Evolutionary conservation across 805 yeast species (phyloP).

Genomic region (Candida ovalis): DNA sequence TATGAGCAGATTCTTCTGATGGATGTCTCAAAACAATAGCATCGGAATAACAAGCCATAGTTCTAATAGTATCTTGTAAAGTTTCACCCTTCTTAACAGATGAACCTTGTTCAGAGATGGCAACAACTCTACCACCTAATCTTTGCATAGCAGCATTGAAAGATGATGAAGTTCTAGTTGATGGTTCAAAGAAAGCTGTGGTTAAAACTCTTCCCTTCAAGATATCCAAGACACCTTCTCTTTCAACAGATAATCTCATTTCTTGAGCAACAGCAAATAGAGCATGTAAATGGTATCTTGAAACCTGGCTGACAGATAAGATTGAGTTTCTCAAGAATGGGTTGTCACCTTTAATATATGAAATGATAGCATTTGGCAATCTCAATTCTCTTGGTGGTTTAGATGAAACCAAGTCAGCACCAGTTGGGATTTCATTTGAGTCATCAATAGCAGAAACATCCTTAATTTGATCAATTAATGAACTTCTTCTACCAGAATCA

Average conservation of each 20-base stretch:
- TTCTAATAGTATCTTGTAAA: constrained; percentile 91
- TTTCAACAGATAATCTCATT: constrained; percentile 93
- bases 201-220: constrained; percentile 88
- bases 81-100: constrained; percentile 98
- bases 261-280: constrained; percentile 97
- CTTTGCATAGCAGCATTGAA: constrained; percentile 99
- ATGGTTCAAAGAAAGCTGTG: constrained; percentile 97
- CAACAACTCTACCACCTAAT: constrained; percentile 94
- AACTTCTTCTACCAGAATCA: constrained; percentile 36
- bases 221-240: constrained; percentile 90
- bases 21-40: constrained; percentile 98
- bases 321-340: constrained; percentile 88
- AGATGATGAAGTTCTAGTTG: constrained; percentile 94
- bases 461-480: constrained; percentile 27
- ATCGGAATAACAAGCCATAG: constrained; percentile 93
- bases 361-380: constrained; percentile 75
- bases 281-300: constrained; percentile 85
- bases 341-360: constrained; percentile 75
- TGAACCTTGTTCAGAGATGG: constrained; percentile 81
- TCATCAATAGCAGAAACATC: constrained; percentile 35
- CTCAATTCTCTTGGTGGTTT: constrained; percentile 69
- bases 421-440: constrained; percentile 50
- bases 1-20: constrained; percentile 81
- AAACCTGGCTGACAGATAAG: constrained; percentile 81
- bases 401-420: constrained; percentile 68